These are phyloP conservation scores for Phialophora chinensis DNA, from an alignment of 2,329 filamentous ascomycete species.

Conservation along the genomic window DNA sequence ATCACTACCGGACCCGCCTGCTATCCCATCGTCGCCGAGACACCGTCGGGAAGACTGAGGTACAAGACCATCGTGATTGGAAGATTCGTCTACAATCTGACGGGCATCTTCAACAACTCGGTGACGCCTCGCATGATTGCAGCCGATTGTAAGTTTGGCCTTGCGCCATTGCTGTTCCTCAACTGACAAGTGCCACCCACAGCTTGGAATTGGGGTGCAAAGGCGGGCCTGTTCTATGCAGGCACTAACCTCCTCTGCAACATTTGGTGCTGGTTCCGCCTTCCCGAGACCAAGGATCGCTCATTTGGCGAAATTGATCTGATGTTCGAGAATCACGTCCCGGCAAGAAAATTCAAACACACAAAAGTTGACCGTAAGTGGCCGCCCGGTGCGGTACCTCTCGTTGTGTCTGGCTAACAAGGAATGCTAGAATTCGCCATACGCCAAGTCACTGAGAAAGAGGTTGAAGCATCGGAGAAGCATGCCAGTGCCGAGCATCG, in stretches of 20 bases:
- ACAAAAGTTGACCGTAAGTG: slow-evolving; percentile 27
- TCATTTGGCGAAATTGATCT: slow-evolving; percentile 33
- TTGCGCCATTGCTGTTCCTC: background rate
- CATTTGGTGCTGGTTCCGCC: slow-evolving; percentile 43
- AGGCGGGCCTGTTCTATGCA: slow-evolving; percentile 45
- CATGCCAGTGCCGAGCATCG: no score
- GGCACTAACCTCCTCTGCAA: slow-evolving; percentile 41
- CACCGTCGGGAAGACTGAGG: slow-evolving; percentile 61
- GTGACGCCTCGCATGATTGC: slow-evolving; percentile 44
- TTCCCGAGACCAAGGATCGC: slow-evolving; percentile 39
- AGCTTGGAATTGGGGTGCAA: slow-evolving; percentile 45
- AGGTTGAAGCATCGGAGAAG: no score
- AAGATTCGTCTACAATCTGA: slow-evolving; percentile 58
- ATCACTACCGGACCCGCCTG: slow-evolving; percentile 62
- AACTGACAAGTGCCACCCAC: background rate
- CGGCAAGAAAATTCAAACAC: slow-evolving; percentile 48
- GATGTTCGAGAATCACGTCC: slow-evolving; percentile 37
- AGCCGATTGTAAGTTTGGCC: slow-evolving; percentile 23
- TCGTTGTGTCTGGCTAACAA: no score
- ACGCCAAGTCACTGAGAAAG: no score
- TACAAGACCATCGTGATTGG: slow-evolving; percentile 63
- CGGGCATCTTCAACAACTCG: slow-evolving; percentile 54
- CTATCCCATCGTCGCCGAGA: slow-evolving; percentile 60
- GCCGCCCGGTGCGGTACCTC: background rate
- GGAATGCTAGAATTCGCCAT: no score